Conservation (phyloP, 2,329 filamentous ascomycete species). For the Elsinoe batatas region DNA sequence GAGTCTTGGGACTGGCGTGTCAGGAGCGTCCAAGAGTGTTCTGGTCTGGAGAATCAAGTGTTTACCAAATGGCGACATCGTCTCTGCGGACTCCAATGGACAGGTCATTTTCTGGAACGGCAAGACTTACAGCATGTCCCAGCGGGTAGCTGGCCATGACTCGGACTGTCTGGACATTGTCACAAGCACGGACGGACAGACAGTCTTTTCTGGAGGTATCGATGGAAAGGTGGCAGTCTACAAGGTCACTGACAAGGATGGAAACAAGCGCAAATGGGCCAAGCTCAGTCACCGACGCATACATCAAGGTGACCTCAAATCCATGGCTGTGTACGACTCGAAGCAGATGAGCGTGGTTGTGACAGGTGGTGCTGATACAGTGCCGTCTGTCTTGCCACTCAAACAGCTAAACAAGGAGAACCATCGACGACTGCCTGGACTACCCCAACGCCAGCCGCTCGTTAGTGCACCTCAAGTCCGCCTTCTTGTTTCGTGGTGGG, state of each 20-base stretch:
- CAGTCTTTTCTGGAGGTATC: slow-evolving; percentile 83
- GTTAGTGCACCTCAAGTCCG: slow-evolving; percentile 63
- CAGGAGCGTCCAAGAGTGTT: slow-evolving; percentile 69
- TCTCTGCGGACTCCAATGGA: slow-evolving; percentile 90
- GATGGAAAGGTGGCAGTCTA: slow-evolving; percentile 81
- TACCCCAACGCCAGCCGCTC: slow-evolving; percentile 70
- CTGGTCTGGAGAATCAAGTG: slow-evolving; percentile 92
- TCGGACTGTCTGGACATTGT: slow-evolving; percentile 88
- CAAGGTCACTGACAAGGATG: slow-evolving; percentile 47
- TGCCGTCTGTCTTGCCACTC: slow-evolving; percentile 71
- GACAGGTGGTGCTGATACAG: slow-evolving; percentile 83
- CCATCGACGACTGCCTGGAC: slow-evolving; percentile 68
- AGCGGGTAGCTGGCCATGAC: slow-evolving; percentile 76
- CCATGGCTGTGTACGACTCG: slow-evolving; percentile 82
- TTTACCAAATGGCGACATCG: slow-evolving; percentile 75
- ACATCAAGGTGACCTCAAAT: slow-evolving; percentile 90
- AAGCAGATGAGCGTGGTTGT: slow-evolving; percentile 75
- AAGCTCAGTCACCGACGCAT: slow-evolving; percentile 79
- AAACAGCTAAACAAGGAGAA: slow-evolving; percentile 68
- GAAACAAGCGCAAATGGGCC: slow-evolving; percentile 56
- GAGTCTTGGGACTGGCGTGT: slow-evolving; percentile 70
- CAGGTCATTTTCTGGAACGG: slow-evolving; percentile 91
- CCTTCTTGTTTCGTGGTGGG: slow-evolving; percentile 85
- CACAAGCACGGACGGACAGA: slow-evolving; percentile 66
- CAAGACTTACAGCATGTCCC: slow-evolving; percentile 78